phyloP scores from a whole-genome alignment of 805 yeast genomes.

The Schwanniomyces vanrijiae region DNA sequence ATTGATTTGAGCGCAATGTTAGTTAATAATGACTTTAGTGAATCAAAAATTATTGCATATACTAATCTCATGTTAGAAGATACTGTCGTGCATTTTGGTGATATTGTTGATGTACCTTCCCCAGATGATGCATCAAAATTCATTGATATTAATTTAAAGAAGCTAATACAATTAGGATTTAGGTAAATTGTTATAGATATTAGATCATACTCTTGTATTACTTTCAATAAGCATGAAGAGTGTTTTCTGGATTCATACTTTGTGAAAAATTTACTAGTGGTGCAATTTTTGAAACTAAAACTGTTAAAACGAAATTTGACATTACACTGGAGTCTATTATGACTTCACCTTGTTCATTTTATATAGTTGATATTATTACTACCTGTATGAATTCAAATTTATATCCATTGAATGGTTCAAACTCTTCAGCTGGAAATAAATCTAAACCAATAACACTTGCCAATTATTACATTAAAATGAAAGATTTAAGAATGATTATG shows the following conservation, averaged over 20 bases:
- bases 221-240: slow-evolving; percentile 5
- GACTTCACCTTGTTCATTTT: slow-evolving; percentile 5
- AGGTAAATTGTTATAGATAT: slow-evolving; percentile 6
- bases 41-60: not conserved
- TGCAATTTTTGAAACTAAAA: slow-evolving; percentile 8
- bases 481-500: slow-evolving; percentile 5
- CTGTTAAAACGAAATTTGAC: slow-evolving; percentile 9
- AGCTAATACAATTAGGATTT: slow-evolving; percentile 4
- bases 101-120: slow-evolving; percentile 7
- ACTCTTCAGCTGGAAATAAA: not conserved
- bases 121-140: slow-evolving; percentile 11
- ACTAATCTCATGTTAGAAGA: slow-evolving; percentile 2
- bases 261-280: slow-evolving; percentile 4
- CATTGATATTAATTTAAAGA: slow-evolving; percentile 7
- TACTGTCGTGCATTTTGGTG: slow-evolving; percentile 9
- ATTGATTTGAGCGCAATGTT: slow-evolving; percentile 6
- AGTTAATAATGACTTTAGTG: slow-evolving; percentile 1
- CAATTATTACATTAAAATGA: slow-evolving; percentile 1
- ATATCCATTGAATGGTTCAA: not conserved
- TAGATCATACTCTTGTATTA: slow-evolving; percentile 5
- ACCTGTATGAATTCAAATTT: slow-evolving; percentile 8
- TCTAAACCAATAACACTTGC: slow-evolving; percentile 1
- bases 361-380: slow-evolving; percentile 4
- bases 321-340: not conserved
- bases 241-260: slow-evolving; percentile 10